Evolutionary conservation across 495 filamentous ascomycete genomes (phyloP), one percentile per base, ranked within the genome.

Genomic region (Acidomyces sp.): DNA sequence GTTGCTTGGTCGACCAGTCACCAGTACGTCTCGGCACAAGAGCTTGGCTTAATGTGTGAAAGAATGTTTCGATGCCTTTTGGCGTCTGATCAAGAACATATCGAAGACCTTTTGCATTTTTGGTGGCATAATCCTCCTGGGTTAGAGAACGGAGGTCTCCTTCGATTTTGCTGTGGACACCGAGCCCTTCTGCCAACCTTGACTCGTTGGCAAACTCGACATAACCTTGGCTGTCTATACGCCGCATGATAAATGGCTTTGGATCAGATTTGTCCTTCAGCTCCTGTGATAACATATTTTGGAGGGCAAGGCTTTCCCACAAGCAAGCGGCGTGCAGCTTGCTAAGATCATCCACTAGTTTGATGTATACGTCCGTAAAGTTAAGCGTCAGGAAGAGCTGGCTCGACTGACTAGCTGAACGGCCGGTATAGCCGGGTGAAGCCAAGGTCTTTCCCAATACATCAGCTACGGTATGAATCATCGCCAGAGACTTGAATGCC

Each of bases 281-380:
- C 24, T 70, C 63, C 13, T 73, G 66, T 1, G 82, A 78, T 38
- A 82, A 71, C 30, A 59, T 67, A 49, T 76, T 75, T 52, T 78
- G 70, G 16, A 95, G 61, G 0, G 78, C 53, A 22, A 83, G 81
- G 43, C 88, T 82, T 57, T 97, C 92, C 67, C 79, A 79, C 17
- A 90, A 67, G 43, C 85, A 81, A 34, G 74, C 74, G 21, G 80
- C 75, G 43, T 92, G 71, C 21, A 97, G 65, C 20, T 72, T 70
- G 6, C 85, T 85, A 12, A 96, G 68, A 23, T 71, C 72, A 32
- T 71, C 67, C 30, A 88, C 67, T 15, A 93, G 62, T 17, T 63
- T 56, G 26, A 66, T 62, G 55, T 90, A 93, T 44, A 78, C 75
- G 57, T 95, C 86, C 17, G 77, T 77, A 29, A 92, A 66, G 48